These are phyloP conservation scores for Schizochytrium sp. DNA, from an alignment of 108 stramenopile species.

Conservation along the genomic window DNA sequence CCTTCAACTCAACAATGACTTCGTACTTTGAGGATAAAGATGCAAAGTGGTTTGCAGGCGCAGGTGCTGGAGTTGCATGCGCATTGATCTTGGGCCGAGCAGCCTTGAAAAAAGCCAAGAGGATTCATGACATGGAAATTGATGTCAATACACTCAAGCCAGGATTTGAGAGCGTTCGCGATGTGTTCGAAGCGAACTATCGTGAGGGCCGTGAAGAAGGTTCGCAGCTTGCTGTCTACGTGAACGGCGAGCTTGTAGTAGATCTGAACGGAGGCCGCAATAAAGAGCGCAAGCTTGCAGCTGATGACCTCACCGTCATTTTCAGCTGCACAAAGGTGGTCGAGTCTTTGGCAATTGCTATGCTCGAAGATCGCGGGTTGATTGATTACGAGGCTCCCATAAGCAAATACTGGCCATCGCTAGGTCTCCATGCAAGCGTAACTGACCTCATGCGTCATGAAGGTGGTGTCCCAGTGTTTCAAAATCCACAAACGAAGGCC, in stretches of 20 bases:
- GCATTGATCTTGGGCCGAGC: background rate
- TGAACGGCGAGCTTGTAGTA: conserved; percentile 17
- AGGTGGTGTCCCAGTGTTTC: background rate
- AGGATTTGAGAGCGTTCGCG: background rate
- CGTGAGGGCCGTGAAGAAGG: conserved; percentile 34
- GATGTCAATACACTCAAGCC: background rate
- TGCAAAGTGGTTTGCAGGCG: background rate
- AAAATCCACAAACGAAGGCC: background rate
- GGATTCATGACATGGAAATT: background rate
- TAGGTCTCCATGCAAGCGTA: background rate
- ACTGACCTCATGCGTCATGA: conserved; percentile 46
- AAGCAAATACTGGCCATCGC: conserved; percentile 3
- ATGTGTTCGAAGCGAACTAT: conserved; percentile 46
- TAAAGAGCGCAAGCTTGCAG: conserved; percentile 28
- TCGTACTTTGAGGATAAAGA: no score
- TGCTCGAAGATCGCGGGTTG: conserved; percentile 35
- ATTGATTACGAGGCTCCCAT: conserved; percentile 51
- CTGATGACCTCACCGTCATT: conserved; percentile 8
- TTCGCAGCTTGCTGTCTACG: conserved; percentile 6
- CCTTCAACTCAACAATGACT: no score
- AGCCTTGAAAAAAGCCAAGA: background rate
- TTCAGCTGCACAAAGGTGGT: conserved; percentile 54
- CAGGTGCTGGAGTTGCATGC: background rate
- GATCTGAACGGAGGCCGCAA: conserved; percentile 29
- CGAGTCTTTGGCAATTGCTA: conserved; percentile 48